phyloP scores from a whole-genome alignment of 106 monocot genomes.

The Dioscorea zingiberensis region DNA sequence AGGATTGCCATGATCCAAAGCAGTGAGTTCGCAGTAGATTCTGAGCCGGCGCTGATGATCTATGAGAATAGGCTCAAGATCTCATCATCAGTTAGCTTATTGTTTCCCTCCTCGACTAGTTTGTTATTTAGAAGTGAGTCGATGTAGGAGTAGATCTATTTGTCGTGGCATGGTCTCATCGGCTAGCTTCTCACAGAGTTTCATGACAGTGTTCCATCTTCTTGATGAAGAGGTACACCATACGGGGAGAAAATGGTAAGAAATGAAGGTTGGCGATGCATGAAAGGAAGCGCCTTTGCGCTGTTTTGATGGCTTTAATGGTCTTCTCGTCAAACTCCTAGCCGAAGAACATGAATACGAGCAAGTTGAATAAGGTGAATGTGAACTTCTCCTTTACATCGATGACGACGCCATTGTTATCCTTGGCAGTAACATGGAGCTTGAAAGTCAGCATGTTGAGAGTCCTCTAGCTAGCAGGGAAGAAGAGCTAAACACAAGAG shows the following conservation, averaged over 20 bases:
- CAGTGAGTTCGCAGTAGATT: conserved; percentile 22
- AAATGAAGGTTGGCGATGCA: conserved; percentile 11
- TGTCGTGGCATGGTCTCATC: conserved; percentile 11
- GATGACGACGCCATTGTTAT: conserved; percentile 4
- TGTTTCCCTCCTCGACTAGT: conserved; percentile 24
- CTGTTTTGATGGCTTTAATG: too few species aligned
- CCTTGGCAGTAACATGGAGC: background rate
- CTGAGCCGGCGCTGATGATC: conserved; percentile 24
- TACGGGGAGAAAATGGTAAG: conserved; percentile 20
- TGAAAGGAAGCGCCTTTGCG: conserved; percentile 7
- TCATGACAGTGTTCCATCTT: conserved; percentile 11
- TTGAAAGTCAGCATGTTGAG: conserved; percentile 16
- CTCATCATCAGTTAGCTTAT: conserved; percentile 31
- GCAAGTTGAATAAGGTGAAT: conserved; percentile 42
- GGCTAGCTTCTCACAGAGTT: background rate
- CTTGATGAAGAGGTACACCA: conserved; percentile 24
- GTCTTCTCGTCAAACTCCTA: too few species aligned
- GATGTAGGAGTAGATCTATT: conserved; percentile 25
- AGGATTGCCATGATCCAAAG: conserved; percentile 39
- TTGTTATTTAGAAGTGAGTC: too few species aligned
- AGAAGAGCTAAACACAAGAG: too few species aligned
- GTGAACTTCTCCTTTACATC: conserved; percentile 28
- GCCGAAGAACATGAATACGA: too few species aligned
- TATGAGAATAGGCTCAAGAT: conserved; percentile 29
- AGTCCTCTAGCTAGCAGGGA: conserved; percentile 33